A percentile compares a stretch with the other conserved stretches of the same genome.
phyloP scores from a whole-genome alignment of 1,284 basidiomycete genomes.

The Mycosarcoma maydis region DNA sequence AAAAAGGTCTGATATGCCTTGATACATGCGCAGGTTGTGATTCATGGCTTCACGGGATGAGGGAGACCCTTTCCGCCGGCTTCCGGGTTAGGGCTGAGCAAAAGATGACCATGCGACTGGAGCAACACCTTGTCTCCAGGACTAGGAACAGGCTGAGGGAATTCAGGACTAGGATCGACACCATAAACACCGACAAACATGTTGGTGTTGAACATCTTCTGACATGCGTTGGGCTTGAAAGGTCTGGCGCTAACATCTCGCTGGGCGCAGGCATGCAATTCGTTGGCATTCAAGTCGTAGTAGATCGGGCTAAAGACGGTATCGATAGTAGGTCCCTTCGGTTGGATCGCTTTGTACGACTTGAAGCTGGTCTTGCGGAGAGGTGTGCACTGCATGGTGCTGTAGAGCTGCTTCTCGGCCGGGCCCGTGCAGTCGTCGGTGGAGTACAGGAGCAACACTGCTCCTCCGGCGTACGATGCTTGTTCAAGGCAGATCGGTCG shows the following conservation, averaged over 20 bases:
- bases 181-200: conserved; percentile 36
- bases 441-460: conserved; percentile 21
- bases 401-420: conserved; percentile 23
- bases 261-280: conserved; percentile 25
- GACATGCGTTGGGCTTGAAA: conserved; percentile 17
- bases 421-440: conserved; percentile 16
- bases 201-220: conserved; percentile 11
- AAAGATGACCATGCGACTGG: not conserved
- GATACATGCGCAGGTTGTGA: not conserved
- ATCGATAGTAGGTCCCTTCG: conserved; percentile 2
- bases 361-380: conserved; percentile 20
- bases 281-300: conserved; percentile 13
- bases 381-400: conserved; percentile 21
- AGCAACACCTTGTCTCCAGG: conserved; percentile 11
- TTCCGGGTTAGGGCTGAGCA: conserved; percentile 7
- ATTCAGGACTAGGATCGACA: conserved; percentile 2
- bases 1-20: too few relatives aligned
- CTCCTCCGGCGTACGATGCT: conserved; percentile 28
- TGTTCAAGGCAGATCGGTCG: conserved; percentile 26
- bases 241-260: not conserved
- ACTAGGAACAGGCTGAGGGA: conserved; percentile 8
- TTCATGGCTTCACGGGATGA: not conserved
- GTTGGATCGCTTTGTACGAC: conserved; percentile 26
- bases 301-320: conserved; percentile 28
- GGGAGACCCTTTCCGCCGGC: not conserved